Percentiles rank a stretch among this genome's conserved stretches.
Evolutionary conservation across 768 basidiomycete genomes (phyloP).

Genomic region (Boletus reticulatus): DNA sequence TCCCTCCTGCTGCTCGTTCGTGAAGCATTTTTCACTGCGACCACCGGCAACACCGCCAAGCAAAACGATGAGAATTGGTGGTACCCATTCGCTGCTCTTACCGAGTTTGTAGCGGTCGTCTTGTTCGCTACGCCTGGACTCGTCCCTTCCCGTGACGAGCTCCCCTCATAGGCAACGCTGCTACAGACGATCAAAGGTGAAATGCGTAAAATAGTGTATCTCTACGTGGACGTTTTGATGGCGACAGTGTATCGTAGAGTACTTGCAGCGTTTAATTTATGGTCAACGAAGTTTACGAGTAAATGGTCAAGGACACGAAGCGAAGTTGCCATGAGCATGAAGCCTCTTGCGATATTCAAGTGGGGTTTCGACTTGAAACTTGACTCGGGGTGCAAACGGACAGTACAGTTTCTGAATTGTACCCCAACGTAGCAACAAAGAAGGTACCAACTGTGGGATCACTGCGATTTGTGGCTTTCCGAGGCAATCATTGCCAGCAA

Average conservation of each 20-base stretch:
- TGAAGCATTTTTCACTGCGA: slow-evolving; percentile 31
- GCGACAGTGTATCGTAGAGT: not conserved
- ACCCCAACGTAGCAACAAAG: too few relatives aligned
- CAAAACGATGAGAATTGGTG: slow-evolving; percentile 32
- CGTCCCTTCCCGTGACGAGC: slow-evolving; percentile 29
- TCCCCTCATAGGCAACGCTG: slow-evolving; percentile 14
- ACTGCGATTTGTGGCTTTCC: too few relatives aligned
- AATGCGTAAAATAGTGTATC: not conserved
- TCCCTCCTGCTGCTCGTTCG: slow-evolving; percentile 26
- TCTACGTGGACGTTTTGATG: not conserved
- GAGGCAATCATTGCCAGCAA: too few relatives aligned
- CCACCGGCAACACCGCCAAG: slow-evolving; percentile 11
- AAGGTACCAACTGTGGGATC: too few relatives aligned
- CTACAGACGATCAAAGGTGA: not conserved
- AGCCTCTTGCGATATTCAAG: not conserved
- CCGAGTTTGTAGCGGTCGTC: slow-evolving; percentile 32
- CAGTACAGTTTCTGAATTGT: too few relatives aligned
- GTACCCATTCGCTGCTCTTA: slow-evolving; percentile 33
- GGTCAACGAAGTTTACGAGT: not conserved
- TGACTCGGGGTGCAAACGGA: too few relatives aligned
- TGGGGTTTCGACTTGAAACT: too few relatives aligned
- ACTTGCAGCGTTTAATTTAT: not conserved
- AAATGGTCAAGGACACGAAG: not conserved
- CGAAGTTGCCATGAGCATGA: not conserved
- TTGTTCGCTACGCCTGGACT: slow-evolving; percentile 33